Base-by-base conservation (phyloP, 2,329 filamentous ascomycete genomes). In the Pyrenophora tritici-repentis region DNA sequence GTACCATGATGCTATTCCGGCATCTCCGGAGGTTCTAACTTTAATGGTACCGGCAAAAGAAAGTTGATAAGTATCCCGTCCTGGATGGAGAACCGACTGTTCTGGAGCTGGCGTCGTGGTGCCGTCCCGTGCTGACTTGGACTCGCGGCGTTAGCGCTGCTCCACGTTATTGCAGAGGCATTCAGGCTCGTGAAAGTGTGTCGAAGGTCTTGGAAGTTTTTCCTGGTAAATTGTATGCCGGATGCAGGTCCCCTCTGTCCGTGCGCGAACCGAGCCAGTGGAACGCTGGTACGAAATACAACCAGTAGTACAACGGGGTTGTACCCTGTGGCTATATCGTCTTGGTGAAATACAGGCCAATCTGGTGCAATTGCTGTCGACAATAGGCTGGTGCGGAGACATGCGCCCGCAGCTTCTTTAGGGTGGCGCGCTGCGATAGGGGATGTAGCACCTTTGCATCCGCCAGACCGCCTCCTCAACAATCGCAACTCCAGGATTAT, bases 381-480 rank as follows among this genome's bases (percentile, higher is more conserved):
- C 16, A 43, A 7, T 45, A 58, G 52, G 44, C 43, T 58, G 50
- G 48, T 36, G 53, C 46, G 55, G 45, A 52, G 55, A 39, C 55
- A 55, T 63, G 60, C 33, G 60, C 64, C 61, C 51, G 50, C 53
- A 48, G 43, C 61, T 62, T 50, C 32, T 54, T 61, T 14, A 32
- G 53, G 47, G 54, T 45, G 41, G 48, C 32, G 44, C 54, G 50
- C 47, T 36, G 53, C 51, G 54, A 59, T 48, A 56, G 49, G 54
- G 40, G 58, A 59, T 48, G 41, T 50, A 41, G 49, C 50, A 62
- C 58, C 57, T 64, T 40, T 62, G 55, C 55, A 50, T 56, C 55
- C 57, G 53, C 52, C 53, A 58, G 59, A 63, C 63, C 59, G 63
- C 63, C 56, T 49, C 50, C 47, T 39, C 47, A 32, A 50, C 35